These are phyloP conservation scores for Pythium insidiosum DNA, from an alignment of 352 stramenopile species.

Conservation along the genomic window DNA sequence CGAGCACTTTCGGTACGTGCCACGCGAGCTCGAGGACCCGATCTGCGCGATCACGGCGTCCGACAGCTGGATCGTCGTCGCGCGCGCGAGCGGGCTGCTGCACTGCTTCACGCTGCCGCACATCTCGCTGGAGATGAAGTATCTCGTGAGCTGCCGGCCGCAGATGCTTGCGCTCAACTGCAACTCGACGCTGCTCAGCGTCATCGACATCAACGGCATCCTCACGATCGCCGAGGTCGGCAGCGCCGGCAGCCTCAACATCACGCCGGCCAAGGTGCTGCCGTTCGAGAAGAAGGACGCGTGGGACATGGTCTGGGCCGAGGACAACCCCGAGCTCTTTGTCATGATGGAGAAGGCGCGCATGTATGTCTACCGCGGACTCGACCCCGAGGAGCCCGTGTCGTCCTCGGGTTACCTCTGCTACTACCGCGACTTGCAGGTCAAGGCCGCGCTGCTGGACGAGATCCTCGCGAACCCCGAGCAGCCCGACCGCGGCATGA, in stretches of 20 bases:
- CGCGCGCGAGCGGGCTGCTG: constrained; percentile 72
- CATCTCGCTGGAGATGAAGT: constrained; percentile 89
- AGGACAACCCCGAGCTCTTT: constrained; percentile 90
- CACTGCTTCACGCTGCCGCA: constrained; percentile 89
- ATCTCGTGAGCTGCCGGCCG: constrained; percentile 71
- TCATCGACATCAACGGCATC: constrained; percentile 88
- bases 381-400: constrained; percentile 86
- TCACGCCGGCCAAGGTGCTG: constrained; percentile 61
- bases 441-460: constrained; percentile 79
- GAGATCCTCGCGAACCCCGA: constrained; percentile 82
- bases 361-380: constrained; percentile 84
- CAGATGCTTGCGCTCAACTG: constrained; percentile 86
- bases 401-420: constrained; percentile 86
- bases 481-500: constrained; percentile 62
- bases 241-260: constrained; percentile 44
- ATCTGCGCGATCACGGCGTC: constrained; percentile 85
- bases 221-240: constrained; percentile 85
- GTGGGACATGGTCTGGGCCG: constrained; percentile 90
- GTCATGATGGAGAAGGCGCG: constrained; percentile 91
- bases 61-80: constrained; percentile 80
- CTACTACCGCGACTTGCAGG: constrained; percentile 83
- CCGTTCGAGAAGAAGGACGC: constrained; percentile 84
- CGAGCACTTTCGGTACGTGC: constrained; percentile 61
- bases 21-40: constrained; percentile 67
- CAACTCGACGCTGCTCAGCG: constrained; percentile 73